Evolutionary conservation across 805 yeast species (phyloP).

Genomic region (Candida pseudofarinosa): DNA sequence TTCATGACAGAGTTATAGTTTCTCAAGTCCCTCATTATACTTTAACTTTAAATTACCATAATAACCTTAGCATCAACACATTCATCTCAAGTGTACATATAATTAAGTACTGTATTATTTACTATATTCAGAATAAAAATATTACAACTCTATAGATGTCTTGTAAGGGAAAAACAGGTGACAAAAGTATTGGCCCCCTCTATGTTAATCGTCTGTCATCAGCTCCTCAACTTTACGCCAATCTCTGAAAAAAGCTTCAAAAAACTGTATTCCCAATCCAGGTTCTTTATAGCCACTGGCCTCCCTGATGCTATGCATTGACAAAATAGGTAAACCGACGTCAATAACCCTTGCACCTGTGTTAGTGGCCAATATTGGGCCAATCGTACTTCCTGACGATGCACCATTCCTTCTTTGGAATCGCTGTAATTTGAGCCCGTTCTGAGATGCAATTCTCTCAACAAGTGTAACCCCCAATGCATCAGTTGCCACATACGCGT

Average conservation of each 20-base stretch:
- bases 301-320: conserved; percentile 41
- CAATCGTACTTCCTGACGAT: conserved; percentile 42
- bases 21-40: no score
- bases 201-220: not conserved
- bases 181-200: no score
- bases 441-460: conserved; percentile 17
- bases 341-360: conserved; percentile 37
- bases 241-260: conserved; percentile 24
- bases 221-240: conserved; percentile 14
- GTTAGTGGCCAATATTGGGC: conserved; percentile 34
- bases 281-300: conserved; percentile 36
- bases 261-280: conserved; percentile 33
- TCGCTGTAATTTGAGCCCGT: conserved; percentile 26
- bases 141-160: no score
- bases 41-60: no score
- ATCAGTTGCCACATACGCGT: conserved; percentile 37
- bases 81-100: no score
- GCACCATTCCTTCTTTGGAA: conserved; percentile 40
- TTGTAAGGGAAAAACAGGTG: no score
- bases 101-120: no score
- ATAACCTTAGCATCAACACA: no score
- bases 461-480: conserved; percentile 25
- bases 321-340: conserved; percentile 39
- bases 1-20: no score
- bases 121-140: no score